A percentile compares a stretch with the other conserved stretches of the same genome.
phyloP scores from a whole-genome alignment of 495 filamentous ascomycete species.

The Hyaloscypha finlandica region DNA sequence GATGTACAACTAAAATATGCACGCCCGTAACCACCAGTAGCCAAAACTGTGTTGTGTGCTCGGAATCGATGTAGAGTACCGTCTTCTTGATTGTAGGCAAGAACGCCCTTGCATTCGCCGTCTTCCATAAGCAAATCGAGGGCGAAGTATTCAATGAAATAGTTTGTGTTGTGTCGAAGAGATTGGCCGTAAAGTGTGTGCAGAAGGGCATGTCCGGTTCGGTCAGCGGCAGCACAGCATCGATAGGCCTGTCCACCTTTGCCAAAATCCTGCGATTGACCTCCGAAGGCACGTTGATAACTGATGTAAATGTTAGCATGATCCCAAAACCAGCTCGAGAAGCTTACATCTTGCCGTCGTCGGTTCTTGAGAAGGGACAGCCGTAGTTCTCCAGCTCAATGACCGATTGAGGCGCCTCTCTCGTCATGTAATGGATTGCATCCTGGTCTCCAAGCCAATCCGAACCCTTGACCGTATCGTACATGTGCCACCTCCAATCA shows the following conservation, averaged over 20 bases:
- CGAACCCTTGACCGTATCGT: conserved; percentile 97
- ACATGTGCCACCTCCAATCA: conserved; percentile 99
- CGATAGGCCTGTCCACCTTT: conserved; percentile 97
- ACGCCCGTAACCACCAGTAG: conserved; percentile 94
- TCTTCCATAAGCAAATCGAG: conserved; percentile 96
- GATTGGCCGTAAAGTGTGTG: conserved; percentile 99
- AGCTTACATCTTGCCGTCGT: conserved; percentile 80
- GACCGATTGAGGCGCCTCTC: conserved; percentile 88
- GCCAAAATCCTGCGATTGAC: conserved; percentile 91
- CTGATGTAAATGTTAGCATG: conserved; percentile 35
- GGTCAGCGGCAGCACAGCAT: conserved; percentile 91
- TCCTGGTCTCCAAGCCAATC: conserved; percentile 99
- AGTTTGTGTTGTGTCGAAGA: conserved; percentile 94
- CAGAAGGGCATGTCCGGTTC: conserved; percentile 93
- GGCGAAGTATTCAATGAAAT: conserved; percentile 99
- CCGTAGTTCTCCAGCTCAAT: conserved; percentile 97
- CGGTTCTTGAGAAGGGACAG: conserved; percentile 95
- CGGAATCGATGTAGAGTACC: conserved; percentile 95
- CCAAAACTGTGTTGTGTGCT: conserved; percentile 92
- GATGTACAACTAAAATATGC: conserved; percentile 98
- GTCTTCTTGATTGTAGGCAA: conserved; percentile 98
- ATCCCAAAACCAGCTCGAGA: background rate
- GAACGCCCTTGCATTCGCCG: conserved; percentile 91
- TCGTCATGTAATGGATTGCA: conserved; percentile 99
- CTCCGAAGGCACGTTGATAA: conserved; percentile 97